A percentile compares a stretch with the other conserved stretches of the same genome.
Evolutionary conservation across 2,329 filamentous ascomycete species (phyloP).

Genomic region (Domatiomyces catenatus): DNA sequence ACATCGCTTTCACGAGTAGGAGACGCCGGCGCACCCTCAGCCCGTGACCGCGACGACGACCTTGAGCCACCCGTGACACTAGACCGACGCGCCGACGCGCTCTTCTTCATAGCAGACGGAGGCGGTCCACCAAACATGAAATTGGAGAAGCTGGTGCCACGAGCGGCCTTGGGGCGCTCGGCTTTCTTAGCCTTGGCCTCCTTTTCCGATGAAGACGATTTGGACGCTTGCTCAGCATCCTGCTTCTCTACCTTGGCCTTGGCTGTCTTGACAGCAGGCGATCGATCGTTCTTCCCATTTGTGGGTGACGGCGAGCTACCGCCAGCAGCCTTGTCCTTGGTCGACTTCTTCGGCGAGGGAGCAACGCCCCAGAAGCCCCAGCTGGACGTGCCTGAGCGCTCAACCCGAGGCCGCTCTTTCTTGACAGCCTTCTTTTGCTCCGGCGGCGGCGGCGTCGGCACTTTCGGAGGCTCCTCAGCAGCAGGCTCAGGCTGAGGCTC

Average conservation of each 20-base stretch:
- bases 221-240: conserved; percentile 44
- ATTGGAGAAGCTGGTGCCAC: conserved; percentile 43
- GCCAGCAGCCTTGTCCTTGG: conserved; percentile 35
- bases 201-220: conserved; percentile 60
- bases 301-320: conserved; percentile 20
- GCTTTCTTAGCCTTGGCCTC: conserved; percentile 38
- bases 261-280: conserved; percentile 32
- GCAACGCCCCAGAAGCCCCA: conserved; percentile 63
- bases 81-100: conserved; percentile 50
- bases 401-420: conserved; percentile 64
- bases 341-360: conserved; percentile 30
- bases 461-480: conserved; percentile 18
- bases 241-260: conserved; percentile 47
- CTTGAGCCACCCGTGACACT: conserved; percentile 40
- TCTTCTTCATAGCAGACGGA: conserved; percentile 40
- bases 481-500: conserved; percentile 16
- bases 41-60: conserved; percentile 47
- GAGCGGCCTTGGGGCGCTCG: conserved; percentile 38
- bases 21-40: conserved; percentile 55
- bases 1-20: conserved; percentile 56
- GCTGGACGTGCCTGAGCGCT: conserved; percentile 50
- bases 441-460: conserved; percentile 37
- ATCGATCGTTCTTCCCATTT: conserved; percentile 28
- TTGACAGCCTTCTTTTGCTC: conserved; percentile 45
- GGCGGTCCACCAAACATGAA: conserved; percentile 54